Evolutionary conservation across 1,284 basidiomycete genomes (phyloP).

Genomic region (Chondrostereum purpureum): DNA sequence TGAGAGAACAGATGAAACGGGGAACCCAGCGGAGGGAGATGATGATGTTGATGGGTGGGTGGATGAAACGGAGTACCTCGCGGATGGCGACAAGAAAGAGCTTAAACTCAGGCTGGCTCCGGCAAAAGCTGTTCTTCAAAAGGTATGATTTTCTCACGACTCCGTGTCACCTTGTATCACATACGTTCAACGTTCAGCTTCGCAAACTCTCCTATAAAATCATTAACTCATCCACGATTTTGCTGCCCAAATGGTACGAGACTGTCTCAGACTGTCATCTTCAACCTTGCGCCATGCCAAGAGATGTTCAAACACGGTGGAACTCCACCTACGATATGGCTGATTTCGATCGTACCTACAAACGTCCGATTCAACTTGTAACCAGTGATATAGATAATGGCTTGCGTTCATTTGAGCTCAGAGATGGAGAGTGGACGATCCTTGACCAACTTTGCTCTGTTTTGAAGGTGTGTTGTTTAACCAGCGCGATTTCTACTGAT

Average conservation of each 20-base stretch:
- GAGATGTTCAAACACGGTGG: conserved; percentile 19
- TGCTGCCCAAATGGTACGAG: conserved; percentile 12
- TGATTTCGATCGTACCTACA: conserved; percentile 18
- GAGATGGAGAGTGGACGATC: conserved; percentile 18
- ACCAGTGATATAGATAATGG: conserved; percentile 15
- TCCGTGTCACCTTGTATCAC: too few species aligned
- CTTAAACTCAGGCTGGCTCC: too few species aligned
- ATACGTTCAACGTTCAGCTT: too few species aligned
- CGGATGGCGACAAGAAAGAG: too few species aligned
- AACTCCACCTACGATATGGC: conserved; percentile 24
- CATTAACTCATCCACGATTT: conserved; percentile 14
- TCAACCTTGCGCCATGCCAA: conserved; percentile 13
- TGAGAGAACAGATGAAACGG: too few species aligned
- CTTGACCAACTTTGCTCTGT: conserved; percentile 16
- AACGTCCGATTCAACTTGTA: conserved; percentile 16
- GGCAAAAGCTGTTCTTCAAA: too few species aligned
- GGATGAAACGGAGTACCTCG: too few species aligned
- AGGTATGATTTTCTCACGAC: too few species aligned
- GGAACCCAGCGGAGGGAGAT: too few species aligned
- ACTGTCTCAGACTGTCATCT: conserved; percentile 8
- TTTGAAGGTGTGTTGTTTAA: conserved; percentile 15
- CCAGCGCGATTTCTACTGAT: neutral
- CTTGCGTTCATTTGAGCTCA: conserved; percentile 20
- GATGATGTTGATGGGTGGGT: too few species aligned
- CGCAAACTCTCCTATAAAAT: conserved; percentile 11